phyloP scores from a whole-genome alignment of 148 eudicot species.

The Hydrangea macrophylla region DNA sequence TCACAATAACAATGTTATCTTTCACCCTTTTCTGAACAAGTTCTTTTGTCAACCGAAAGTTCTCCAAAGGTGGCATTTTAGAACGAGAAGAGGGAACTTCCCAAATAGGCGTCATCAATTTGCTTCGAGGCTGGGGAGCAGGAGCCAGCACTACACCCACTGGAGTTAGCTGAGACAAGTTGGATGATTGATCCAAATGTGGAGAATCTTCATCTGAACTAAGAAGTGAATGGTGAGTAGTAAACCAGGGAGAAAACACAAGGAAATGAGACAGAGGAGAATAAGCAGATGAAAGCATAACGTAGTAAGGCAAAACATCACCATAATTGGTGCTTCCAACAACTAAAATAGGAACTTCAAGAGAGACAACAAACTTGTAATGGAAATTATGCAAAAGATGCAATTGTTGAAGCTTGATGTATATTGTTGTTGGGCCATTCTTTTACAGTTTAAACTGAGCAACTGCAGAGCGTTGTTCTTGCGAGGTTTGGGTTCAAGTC shows the following conservation, averaged over 20 bases:
- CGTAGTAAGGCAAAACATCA: neutral
- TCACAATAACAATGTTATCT: constrained; percentile 71
- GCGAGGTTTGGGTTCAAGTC: no score
- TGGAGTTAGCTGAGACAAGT: constrained; percentile 29
- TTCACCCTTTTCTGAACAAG: constrained; percentile 74
- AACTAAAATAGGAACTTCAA: neutral
- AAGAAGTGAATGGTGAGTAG: constrained; percentile 1
- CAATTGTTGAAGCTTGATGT: no score
- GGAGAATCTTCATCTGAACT: constrained; percentile 34
- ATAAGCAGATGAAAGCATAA: neutral
- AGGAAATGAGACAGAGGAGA: neutral
- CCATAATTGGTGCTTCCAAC: neutral
- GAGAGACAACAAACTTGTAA: neutral
- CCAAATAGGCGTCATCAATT: constrained; percentile 48
- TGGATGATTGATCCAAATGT: constrained; percentile 23
- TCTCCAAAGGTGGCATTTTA: constrained; percentile 67
- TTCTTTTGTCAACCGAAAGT: constrained; percentile 71
- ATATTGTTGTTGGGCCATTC: no score
- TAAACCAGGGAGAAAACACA: neutral
- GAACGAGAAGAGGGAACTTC: constrained; percentile 47
- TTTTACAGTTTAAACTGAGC: no score
- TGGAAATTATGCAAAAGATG: neutral
- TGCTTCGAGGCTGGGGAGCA: constrained; percentile 18
- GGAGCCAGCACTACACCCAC: constrained; percentile 11
- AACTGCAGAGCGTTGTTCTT: no score